Conservation (phyloP, 352 stramenopile species). For the Albugo candida region DNA sequence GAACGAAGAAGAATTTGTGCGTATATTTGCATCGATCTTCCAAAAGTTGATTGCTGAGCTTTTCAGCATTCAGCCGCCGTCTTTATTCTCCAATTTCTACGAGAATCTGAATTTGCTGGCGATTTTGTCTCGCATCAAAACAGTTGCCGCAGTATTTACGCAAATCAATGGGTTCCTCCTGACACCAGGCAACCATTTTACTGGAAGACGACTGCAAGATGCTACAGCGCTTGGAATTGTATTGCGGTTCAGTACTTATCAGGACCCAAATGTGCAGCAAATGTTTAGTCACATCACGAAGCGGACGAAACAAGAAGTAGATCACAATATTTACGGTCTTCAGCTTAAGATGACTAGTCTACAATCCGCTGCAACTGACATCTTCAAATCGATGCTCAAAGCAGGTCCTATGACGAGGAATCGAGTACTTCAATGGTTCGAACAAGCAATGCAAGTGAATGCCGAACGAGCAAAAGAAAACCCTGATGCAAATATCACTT, state of each 20-base stretch:
- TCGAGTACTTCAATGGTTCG: constrained; percentile 49
- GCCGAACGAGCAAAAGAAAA: constrained; percentile 62
- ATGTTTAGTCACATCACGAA: constrained; percentile 77
- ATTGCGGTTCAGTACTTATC: constrained; percentile 46
- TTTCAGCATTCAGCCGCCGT: constrained; percentile 60
- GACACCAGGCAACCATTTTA: constrained; percentile 25
- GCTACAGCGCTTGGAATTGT: constrained; percentile 56
- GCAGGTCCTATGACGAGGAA: constrained; percentile 30
- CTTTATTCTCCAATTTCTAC: constrained; percentile 57
- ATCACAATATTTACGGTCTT: constrained; percentile 43
- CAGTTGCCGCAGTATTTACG: too few species aligned
- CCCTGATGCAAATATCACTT: constrained; percentile 36
- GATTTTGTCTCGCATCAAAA: too few species aligned
- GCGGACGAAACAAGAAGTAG: constrained; percentile 54
- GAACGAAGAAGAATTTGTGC: constrained; percentile 20
- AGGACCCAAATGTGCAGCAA: constrained; percentile 52
- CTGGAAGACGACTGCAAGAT: constrained; percentile 50
- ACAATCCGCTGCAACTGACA: constrained; percentile 30
- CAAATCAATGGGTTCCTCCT: too few species aligned
- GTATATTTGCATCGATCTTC: constrained; percentile 62
- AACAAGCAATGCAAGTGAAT: constrained; percentile 55
- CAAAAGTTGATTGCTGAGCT: constrained; percentile 61
- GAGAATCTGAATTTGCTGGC: constrained; percentile 46
- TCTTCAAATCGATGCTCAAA: constrained; percentile 52
- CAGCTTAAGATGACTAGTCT: constrained; percentile 51